Percentiles rank a stretch among this genome's conserved stretches.
These are phyloP conservation scores for Glycyrrhiza uralensis DNA, from an alignment of 306 rosid genomes.

Conservation along the genomic window DNA sequence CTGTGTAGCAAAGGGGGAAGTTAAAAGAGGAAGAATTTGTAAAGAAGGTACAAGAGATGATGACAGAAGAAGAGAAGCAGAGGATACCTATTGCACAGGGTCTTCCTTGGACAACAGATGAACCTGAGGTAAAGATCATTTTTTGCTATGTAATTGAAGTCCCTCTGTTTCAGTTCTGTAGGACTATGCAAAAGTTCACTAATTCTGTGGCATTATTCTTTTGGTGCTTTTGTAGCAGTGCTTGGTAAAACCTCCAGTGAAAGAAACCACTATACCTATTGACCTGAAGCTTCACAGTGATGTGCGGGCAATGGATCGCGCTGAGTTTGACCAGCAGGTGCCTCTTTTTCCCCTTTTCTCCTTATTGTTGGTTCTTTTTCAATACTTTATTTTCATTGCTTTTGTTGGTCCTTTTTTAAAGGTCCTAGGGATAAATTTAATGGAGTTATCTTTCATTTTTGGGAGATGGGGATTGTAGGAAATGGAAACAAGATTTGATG, in stretches of 20 bases:
- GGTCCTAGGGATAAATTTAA: neutral
- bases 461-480: neutral
- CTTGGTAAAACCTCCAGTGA: slow-evolving; percentile 61
- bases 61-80: slow-evolving; percentile 69
- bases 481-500: neutral
- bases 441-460: neutral
- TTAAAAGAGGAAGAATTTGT: slow-evolving; percentile 72
- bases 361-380: neutral
- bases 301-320: slow-evolving; percentile 69
- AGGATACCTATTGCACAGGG: slow-evolving; percentile 93
- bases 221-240: slow-evolving; percentile 49
- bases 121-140: slow-evolving; percentile 79
- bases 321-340: slow-evolving; percentile 89
- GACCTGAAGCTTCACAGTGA: slow-evolving; percentile 71
- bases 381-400: neutral
- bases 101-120: slow-evolving; percentile 97
- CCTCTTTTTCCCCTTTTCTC: neutral
- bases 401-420: neutral
- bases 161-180: neutral
- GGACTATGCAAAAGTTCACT: neutral
- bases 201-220: neutral
- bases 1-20: slow-evolving; percentile 87
- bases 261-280: slow-evolving; percentile 67
- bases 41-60: slow-evolving; percentile 68
- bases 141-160: neutral